These are phyloP conservation scores for Thelonectria blattea DNA, from an alignment of 2,329 filamentous ascomycete genomes.

Conservation along the genomic window DNA sequence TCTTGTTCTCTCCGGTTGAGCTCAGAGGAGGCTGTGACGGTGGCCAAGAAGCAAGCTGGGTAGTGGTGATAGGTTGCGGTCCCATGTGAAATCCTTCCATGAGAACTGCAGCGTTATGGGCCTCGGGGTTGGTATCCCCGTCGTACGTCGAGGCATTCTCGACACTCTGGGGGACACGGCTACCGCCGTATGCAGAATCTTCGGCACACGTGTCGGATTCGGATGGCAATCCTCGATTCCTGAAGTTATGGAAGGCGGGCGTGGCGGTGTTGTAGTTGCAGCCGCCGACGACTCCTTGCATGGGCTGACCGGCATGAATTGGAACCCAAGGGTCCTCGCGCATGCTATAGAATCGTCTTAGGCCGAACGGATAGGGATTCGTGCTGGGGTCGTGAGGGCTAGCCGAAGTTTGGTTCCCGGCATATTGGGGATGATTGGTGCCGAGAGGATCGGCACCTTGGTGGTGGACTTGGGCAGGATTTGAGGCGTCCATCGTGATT, in stretches of 20 bases:
- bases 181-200: constrained; percentile 57
- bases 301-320: constrained; percentile 40
- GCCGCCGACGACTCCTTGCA: constrained; percentile 18
- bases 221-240: constrained; percentile 42
- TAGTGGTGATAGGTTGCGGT: background rate
- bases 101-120: constrained; percentile 45
- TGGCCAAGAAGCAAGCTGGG: constrained; percentile 13
- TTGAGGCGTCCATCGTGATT: constrained; percentile 13
- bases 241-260: constrained; percentile 32
- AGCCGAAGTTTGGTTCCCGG: background rate
- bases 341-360: constrained; percentile 45
- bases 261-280: constrained; percentile 22
- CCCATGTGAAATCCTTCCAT: constrained; percentile 41
- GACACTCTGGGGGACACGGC: constrained; percentile 48
- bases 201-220: constrained; percentile 48
- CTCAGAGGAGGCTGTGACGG: constrained; percentile 24
- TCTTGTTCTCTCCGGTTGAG: constrained; percentile 23
- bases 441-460: constrained; percentile 9
- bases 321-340: constrained; percentile 54
- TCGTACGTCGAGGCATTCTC: constrained; percentile 52
- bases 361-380: constrained; percentile 32
- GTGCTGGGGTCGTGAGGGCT: constrained; percentile 12
- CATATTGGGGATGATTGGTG: constrained; percentile 10
- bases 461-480: background rate
- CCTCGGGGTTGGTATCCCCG: constrained; percentile 50